A percentile compares a stretch with the other conserved stretches of the same genome.
Evolutionary conservation across 768 basidiomycete genomes (phyloP).

Genomic region (Termitomyces eurrhizus): DNA sequence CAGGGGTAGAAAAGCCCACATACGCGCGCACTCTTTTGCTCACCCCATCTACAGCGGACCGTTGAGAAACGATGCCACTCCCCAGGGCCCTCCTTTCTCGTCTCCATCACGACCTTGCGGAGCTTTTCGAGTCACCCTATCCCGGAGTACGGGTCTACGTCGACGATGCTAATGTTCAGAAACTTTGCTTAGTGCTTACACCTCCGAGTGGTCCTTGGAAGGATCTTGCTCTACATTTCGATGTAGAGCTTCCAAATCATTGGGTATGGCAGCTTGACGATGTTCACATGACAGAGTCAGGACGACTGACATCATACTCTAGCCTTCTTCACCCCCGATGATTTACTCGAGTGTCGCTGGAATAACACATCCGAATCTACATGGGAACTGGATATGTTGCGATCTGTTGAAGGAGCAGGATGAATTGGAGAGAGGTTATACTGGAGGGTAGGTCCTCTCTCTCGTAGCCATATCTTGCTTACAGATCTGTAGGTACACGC

Average conservation of each 20-base stretch:
- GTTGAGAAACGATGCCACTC: conserved; percentile 7
- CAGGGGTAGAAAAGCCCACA: conserved; percentile 9
- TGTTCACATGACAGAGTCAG: not conserved
- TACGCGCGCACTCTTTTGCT: not conserved
- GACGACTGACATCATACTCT: not conserved
- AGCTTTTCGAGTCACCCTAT: conserved; percentile 38
- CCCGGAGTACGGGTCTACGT: conserved; percentile 39
- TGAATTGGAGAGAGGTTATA: conserved; percentile 26
- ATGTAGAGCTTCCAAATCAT: conserved; percentile 33
- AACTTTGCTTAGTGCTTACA: conserved; percentile 40
- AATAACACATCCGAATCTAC: conserved; percentile 40
- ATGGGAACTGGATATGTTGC: conserved; percentile 37
- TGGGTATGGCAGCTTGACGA: conserved; percentile 26
- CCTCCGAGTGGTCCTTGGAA: conserved; percentile 44
- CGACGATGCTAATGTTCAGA: conserved; percentile 37
- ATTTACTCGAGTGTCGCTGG: conserved; percentile 29
- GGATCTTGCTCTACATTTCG: conserved; percentile 36
- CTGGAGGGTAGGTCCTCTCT: conserved; percentile 28
- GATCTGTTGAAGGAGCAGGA: conserved; percentile 32
- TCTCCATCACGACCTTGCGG: conserved; percentile 36
- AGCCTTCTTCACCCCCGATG: conserved; percentile 35
- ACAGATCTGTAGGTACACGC: conserved; percentile 29
- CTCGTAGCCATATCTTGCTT: not conserved
- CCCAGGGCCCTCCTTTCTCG: conserved; percentile 28
- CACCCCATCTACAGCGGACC: not conserved